phyloP scores from a whole-genome alignment of 176 grass and related monocot genomes.

The Phoenix roebelenii region DNA sequence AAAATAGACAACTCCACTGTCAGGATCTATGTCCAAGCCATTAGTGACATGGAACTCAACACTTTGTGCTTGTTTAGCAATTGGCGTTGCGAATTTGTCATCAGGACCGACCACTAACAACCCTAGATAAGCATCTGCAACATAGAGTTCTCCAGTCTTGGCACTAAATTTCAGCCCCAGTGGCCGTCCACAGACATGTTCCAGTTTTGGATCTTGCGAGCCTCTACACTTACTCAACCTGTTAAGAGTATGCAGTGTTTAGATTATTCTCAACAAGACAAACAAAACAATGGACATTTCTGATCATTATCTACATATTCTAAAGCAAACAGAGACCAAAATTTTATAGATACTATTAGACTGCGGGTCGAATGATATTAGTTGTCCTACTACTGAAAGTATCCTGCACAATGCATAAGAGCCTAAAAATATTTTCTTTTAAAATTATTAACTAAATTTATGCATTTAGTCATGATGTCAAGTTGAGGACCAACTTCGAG shows the following conservation, averaged over 20 bases:
- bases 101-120: slow-evolving; percentile 19
- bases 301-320: neutral
- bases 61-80: slow-evolving; percentile 20
- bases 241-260: neutral
- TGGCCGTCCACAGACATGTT: slow-evolving; percentile 74
- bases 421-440: no score
- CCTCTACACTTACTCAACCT: slow-evolving; percentile 59
- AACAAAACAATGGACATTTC: neutral
- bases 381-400: no score
- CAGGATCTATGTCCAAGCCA: slow-evolving; percentile 50
- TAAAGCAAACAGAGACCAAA: neutral
- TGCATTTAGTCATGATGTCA: no score
- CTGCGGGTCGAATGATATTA: no score
- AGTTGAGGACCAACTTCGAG: no score
- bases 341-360: no score
- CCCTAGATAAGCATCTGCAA: slow-evolving; percentile 65
- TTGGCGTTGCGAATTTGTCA: slow-evolving; percentile 21
- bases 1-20: slow-evolving; percentile 56
- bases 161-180: slow-evolving; percentile 51
- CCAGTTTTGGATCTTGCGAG: slow-evolving; percentile 30
- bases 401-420: no score
- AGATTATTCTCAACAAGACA: neutral
- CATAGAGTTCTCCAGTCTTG: slow-evolving; percentile 29
- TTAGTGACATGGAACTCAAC: slow-evolving; percentile 47
- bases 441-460: no score